phyloP scores from a whole-genome alignment of 345 rosid species.

The Populus nigra region DNA sequence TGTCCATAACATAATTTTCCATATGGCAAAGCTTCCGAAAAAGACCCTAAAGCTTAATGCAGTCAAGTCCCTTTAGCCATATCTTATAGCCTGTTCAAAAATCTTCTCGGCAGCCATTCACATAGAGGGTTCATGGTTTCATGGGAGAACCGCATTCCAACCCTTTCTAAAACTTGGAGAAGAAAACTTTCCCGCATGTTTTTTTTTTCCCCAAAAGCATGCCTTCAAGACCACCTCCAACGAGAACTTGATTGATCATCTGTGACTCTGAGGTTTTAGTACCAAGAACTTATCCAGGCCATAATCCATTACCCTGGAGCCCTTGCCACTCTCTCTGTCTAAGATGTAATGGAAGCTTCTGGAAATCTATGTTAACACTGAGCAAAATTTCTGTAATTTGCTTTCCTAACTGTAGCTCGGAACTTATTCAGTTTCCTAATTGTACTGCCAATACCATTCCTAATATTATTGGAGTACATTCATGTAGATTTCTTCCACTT shows the following conservation, averaged over 20 bases:
- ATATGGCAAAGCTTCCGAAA: neutral
- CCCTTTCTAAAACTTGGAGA: neutral
- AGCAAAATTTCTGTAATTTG: too few relatives aligned
- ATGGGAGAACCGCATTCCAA: neutral
- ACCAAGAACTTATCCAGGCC: neutral
- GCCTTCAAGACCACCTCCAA: neutral
- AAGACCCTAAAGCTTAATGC: neutral
- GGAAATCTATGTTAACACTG: too few relatives aligned
- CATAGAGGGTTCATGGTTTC: neutral
- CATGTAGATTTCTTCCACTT: too few relatives aligned
- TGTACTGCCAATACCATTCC: too few relatives aligned
- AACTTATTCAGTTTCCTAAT: too few relatives aligned
- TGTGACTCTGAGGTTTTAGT: neutral
- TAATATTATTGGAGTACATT: too few relatives aligned
- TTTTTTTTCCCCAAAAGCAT: neutral
- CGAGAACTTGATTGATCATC: neutral
- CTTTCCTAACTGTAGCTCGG: too few relatives aligned
- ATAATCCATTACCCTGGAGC: too few relatives aligned
- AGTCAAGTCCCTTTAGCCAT: too few relatives aligned
- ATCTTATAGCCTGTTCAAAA: neutral
- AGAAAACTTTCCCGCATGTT: neutral
- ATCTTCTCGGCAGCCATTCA: neutral
- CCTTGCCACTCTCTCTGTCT: neutral
- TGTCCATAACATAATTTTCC: neutral
- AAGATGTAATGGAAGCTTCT: neutral